These are phyloP conservation scores for Pholiota conissans DNA, from an alignment of 768 basidiomycete species.

Conservation along the genomic window DNA sequence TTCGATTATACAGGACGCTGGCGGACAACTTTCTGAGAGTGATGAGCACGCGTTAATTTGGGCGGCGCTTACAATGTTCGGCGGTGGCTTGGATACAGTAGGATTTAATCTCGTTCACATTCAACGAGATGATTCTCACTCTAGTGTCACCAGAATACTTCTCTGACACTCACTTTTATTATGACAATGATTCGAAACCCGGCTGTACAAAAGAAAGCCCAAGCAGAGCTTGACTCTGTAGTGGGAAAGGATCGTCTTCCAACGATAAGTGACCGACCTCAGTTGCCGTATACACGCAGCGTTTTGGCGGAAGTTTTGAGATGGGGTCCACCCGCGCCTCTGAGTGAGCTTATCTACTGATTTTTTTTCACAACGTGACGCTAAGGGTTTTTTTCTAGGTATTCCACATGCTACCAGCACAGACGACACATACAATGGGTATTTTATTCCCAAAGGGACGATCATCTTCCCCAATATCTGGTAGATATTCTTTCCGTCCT, in stretches of 20 bases:
- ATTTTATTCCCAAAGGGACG: slow-evolving; percentile 39
- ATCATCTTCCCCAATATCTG: slow-evolving; percentile 51
- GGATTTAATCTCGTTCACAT: neutral
- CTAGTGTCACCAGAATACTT: slow-evolving; percentile 38
- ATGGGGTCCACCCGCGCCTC: slow-evolving; percentile 44
- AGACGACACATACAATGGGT: slow-evolving; percentile 23
- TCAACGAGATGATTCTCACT: slow-evolving; percentile 30
- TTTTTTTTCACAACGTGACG: neutral
- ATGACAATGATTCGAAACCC: slow-evolving; percentile 47
- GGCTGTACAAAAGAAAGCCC: slow-evolving; percentile 46
- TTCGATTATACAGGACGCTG: slow-evolving; percentile 25
- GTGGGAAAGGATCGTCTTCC: slow-evolving; percentile 39
- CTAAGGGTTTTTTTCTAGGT: slow-evolving; percentile 2
- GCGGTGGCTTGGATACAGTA: slow-evolving; percentile 21
- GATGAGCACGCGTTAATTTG: slow-evolving; percentile 37
- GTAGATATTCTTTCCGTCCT: slow-evolving; percentile 21
- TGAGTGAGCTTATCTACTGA: slow-evolving; percentile 27
- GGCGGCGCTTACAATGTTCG: slow-evolving; percentile 26
- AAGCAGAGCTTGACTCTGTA: slow-evolving; percentile 49
- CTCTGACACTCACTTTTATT: slow-evolving; percentile 43
- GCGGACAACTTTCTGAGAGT: slow-evolving; percentile 32
- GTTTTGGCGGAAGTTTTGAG: slow-evolving; percentile 46
- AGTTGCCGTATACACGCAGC: slow-evolving; percentile 50
- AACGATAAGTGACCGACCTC: slow-evolving; percentile 35
- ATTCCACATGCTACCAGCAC: slow-evolving; percentile 21